These are phyloP conservation scores for Yamadazyma pseudoaaseri DNA, from an alignment of 1,139 yeast genomes.

Conservation along the genomic window DNA sequence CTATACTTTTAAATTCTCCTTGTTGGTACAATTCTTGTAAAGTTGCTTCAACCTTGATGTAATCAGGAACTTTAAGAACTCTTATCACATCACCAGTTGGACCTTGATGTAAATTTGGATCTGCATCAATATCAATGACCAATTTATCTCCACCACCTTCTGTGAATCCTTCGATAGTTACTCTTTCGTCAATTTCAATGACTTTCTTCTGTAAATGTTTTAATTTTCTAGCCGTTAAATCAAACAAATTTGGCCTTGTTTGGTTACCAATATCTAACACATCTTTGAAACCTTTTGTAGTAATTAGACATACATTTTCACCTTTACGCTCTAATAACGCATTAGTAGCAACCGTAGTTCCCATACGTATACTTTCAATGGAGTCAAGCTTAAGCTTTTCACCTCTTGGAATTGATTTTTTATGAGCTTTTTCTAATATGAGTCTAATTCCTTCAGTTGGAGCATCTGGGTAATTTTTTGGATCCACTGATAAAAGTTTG, in stretches of 20 bases:
- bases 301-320: constrained; percentile 47
- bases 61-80: constrained; percentile 33
- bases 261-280: constrained; percentile 43
- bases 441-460: constrained; percentile 89
- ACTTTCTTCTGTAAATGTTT: constrained; percentile 36
- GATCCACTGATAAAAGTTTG: constrained; percentile 83
- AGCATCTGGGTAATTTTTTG: constrained; percentile 81
- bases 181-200: constrained; percentile 40
- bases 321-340: constrained; percentile 51
- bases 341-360: constrained; percentile 42
- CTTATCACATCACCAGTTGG: constrained; percentile 38
- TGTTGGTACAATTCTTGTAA: constrained; percentile 23
- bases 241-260: constrained; percentile 39
- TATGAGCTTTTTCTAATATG: constrained; percentile 59
- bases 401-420: constrained; percentile 45
- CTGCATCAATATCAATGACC: constrained; percentile 14
- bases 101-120: constrained; percentile 27
- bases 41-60: constrained; percentile 20
- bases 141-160: constrained; percentile 43
- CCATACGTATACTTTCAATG: constrained; percentile 37
- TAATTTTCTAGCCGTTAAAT: constrained; percentile 35
- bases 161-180: constrained; percentile 35
- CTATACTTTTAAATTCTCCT: constrained; percentile 33
- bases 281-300: constrained; percentile 53
- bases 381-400: constrained; percentile 28